phyloP scores from a whole-genome alignment of 2,329 filamentous ascomycete species.

The Neofusicoccum ribis region DNA sequence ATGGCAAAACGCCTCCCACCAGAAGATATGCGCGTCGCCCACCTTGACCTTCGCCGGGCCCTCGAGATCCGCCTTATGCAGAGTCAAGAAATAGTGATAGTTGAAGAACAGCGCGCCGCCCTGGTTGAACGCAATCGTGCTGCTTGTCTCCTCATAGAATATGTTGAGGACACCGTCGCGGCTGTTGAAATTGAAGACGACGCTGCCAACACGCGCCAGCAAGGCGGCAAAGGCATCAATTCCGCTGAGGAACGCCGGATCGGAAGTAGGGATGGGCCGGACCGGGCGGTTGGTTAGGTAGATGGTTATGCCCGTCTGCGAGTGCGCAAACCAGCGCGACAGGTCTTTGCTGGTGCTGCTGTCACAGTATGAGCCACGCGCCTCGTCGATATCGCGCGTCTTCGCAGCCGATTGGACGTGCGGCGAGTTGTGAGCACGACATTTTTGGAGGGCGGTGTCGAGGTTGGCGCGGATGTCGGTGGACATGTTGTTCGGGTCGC shows the following conservation, averaged over 20 bases:
- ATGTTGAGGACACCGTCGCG: slow-evolving; percentile 59
- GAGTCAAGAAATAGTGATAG: slow-evolving; percentile 77
- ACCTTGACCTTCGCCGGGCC: slow-evolving; percentile 42
- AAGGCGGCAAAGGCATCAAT: slow-evolving; percentile 3
- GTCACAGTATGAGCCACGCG: slow-evolving; percentile 81
- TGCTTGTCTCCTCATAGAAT: slow-evolving; percentile 50
- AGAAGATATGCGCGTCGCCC: slow-evolving; percentile 73
- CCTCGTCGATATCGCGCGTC: slow-evolving; percentile 72
- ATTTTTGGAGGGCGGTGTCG: slow-evolving; percentile 71
- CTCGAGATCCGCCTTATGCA: slow-evolving; percentile 60
- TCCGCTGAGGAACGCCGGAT: neutral
- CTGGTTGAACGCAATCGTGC: slow-evolving; percentile 78
- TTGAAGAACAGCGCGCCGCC: slow-evolving; percentile 92
- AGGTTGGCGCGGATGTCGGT: slow-evolving; percentile 27
- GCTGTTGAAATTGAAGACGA: neutral
- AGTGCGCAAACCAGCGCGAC: slow-evolving; percentile 1
- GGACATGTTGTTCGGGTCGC: slow-evolving; percentile 12
- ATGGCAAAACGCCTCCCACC: slow-evolving; percentile 95
- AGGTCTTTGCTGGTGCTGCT: slow-evolving; percentile 72
- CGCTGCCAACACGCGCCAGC: neutral
- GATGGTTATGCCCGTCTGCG: slow-evolving; percentile 6
- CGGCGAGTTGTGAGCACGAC: slow-evolving; percentile 72
- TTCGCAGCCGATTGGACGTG: slow-evolving; percentile 71
- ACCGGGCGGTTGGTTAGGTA: slow-evolving; percentile 6
- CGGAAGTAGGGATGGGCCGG: neutral